Base-by-base conservation (phyloP, 805 yeast species). In the Suhomyces kilbournensis region DNA sequence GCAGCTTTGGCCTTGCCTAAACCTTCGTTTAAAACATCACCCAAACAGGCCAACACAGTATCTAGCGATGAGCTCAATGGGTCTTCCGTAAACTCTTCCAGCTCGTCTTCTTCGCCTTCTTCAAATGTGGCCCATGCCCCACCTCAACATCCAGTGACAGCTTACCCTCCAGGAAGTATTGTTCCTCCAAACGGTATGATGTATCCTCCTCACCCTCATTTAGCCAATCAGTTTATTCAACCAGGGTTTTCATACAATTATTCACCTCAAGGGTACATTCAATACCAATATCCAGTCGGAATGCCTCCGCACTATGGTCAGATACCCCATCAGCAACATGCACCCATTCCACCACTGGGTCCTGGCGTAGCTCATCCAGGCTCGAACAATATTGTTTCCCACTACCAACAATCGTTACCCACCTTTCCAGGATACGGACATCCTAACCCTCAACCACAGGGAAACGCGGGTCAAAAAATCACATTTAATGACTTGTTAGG, bases 1-100 rank as follows among this genome's bases (percentile, higher is more conserved):
- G 79, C 80, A 32, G 83, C 84, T 3, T 66, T 79, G 52, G 76
- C 80, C 14, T 73, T 80, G 54, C 85, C 85, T 15, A 80, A 79
- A 57, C 85, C 85, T 8, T 73, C 82, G 6, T 80, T 80, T 58
- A 72, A 69, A 46, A 53, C 65, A 1, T 64, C 69, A 10, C 66
- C 70, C 1, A 62, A 59, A 45, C 49, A 50, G 39, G 42, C 20
- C 6, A 44, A 49, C n/a, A 46, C 44, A 19, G 35, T 17, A 17
- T 26, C 50, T 8, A 25, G 44, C 23, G 28, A 15, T 19, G 49
- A 35, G 14, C 20, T 12, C 17, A 23, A 32, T 7, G 19, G 25
- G 9, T 14, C 45, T 19, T 28, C 45, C 3, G 8, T 17, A n/a
- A n/a, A 28, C 5, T 40, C 46, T 0, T 40, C 30, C 14, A 40